Evolutionary conservation across 2,329 filamentous ascomycete genomes (phyloP), one percentile per base, ranked within the genome.

Genomic region (Sporothrix euskadiensis): DNA sequence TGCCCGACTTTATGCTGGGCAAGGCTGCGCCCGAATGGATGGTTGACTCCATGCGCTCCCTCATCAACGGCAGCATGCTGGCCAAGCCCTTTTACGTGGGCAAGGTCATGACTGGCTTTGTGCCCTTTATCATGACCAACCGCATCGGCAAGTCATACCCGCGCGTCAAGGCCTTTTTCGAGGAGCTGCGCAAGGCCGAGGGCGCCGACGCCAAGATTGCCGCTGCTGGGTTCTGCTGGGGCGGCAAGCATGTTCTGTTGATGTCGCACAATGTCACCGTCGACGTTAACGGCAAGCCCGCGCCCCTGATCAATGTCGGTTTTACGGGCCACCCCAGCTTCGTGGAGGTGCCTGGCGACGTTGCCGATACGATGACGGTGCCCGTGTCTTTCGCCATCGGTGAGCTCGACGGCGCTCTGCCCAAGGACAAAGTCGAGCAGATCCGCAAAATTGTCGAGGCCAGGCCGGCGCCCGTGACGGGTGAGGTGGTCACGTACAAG

Each of bases 161-260:
- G 1, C 74, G 78, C 47, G 82, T 84, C 26, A 78, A 77, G 54
- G 76, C 75, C 52, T 85, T 82, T 77, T 80, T 85, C 56, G 77
- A 80, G 71, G 76, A 79, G 4, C 75, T 85, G 3, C 83, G 80
- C 54, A 76, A 79, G 54, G 79, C 80, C 39, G 78, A 80, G 54
- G 79, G 79, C 12, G 73, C 75, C 5, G 54, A 68, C 77, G 56
- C 72, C 73, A 79, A 80, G 19, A 80, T 90, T 63, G 88, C 84
- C 30, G 85, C 83, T 0, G 86, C 86, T 0, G 89, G 89, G 0
- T 90, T 89, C 81, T 90, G 88, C 82, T 91, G 88, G 88, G 89
- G 89, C 32, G 89, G 87, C 32, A 86, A 87, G 75, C 84, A 89
- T 76, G 80, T 83, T 2, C 78, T 88, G 9, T 78, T 83, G n/a